These are phyloP conservation scores for Trichosporon asahii DNA, from an alignment of 1,284 basidiomycete genomes.

Conservation along the genomic window DNA sequence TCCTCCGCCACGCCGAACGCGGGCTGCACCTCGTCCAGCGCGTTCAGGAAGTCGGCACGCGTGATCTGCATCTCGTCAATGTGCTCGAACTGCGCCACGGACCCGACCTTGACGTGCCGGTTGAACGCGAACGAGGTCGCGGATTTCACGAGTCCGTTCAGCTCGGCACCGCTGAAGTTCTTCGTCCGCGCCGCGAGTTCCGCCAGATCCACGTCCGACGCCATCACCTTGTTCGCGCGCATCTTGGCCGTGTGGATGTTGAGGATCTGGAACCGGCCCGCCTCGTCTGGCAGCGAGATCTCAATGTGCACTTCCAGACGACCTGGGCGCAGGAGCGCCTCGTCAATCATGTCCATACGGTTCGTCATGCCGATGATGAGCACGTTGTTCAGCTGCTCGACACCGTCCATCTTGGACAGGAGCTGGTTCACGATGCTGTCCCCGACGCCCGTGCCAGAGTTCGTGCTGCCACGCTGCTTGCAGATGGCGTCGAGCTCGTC, in stretches of 20 bases:
- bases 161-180: constrained; percentile 98
- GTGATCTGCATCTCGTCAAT: constrained; percentile 90
- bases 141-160: constrained; percentile 93
- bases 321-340: constrained; percentile 92
- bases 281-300: constrained; percentile 92
- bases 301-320: constrained; percentile 99
- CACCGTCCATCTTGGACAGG: constrained; percentile 99
- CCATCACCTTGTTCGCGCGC: constrained; percentile 88
- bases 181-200: constrained; percentile 86
- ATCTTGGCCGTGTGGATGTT: constrained; percentile 95
- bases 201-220: constrained; percentile 73
- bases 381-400: constrained; percentile 98
- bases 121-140: constrained; percentile 98
- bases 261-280: constrained; percentile 88
- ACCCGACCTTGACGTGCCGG: constrained; percentile 95
- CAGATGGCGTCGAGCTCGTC: constrained; percentile 99
- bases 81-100: constrained; percentile 94
- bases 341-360: constrained; percentile 97
- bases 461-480: constrained; percentile 88
- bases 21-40: constrained; percentile 91
- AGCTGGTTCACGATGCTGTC: constrained; percentile 99
- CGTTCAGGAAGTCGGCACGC: constrained; percentile 81
- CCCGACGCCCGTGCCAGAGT: constrained; percentile 91
- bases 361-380: constrained; percentile 99
- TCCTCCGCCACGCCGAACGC: constrained; percentile 98